Evolutionary conservation across 1,284 basidiomycete species (phyloP).

Genomic region (Rhizoctonia solani): DNA sequence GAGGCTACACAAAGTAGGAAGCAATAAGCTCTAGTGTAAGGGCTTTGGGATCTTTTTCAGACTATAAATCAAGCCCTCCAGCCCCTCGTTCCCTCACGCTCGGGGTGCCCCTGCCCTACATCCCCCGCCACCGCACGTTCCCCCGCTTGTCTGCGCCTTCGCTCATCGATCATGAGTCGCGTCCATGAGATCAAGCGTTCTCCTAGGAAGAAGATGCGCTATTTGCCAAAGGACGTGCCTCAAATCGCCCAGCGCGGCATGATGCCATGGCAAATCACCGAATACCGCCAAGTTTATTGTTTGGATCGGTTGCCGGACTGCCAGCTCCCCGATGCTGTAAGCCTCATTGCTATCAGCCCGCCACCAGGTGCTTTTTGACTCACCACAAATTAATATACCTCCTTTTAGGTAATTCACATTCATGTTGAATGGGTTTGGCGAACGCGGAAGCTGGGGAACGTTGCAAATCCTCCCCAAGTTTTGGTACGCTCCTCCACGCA

Average conservation of each 20-base stretch:
- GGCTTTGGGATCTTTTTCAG: neutral
- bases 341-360: neutral
- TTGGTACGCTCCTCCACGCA: neutral
- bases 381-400: too few relatives aligned
- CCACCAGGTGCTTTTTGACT: neutral
- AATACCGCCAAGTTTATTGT: conserved; percentile 26
- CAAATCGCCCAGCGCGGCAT: neutral
- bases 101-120: neutral
- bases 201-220: conserved; percentile 14
- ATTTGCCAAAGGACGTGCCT: conserved; percentile 11
- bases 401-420: conserved; percentile 12
- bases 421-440: conserved; percentile 28
- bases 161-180: conserved; percentile 4
- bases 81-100: neutral
- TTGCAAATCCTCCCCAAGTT: conserved; percentile 22
- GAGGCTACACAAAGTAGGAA: neutral
- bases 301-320: conserved; percentile 24
- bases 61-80: conserved; percentile 8
- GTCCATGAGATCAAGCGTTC: conserved; percentile 17
- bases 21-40: neutral
- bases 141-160: neutral
- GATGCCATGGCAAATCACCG: conserved; percentile 24
- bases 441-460: conserved; percentile 3
- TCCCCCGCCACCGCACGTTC: neutral
- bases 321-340: conserved; percentile 20